Evolutionary conservation across 208 protist species (phyloP).

Genomic region (Herpetomonas muscarum): DNA sequence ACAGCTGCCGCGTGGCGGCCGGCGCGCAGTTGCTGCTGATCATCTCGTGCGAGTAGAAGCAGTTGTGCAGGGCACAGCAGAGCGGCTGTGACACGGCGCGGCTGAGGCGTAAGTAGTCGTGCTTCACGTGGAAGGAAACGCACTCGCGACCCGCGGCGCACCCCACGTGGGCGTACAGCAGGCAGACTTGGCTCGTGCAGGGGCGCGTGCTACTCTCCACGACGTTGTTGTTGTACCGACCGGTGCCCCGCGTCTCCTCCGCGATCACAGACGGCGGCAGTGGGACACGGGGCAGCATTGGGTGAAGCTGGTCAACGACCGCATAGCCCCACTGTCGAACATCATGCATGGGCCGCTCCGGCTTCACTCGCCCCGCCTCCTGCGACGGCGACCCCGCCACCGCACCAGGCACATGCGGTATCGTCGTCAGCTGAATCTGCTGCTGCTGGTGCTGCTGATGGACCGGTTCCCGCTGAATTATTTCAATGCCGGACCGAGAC

Average conservation of each 20-base stretch:
- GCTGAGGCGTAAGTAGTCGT: slow-evolving; percentile 30
- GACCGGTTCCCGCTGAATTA: too few relatives aligned
- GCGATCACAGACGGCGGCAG: slow-evolving; percentile 35
- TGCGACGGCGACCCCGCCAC: too few relatives aligned
- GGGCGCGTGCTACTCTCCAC: slow-evolving; percentile 37
- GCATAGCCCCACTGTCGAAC: slow-evolving; percentile 44
- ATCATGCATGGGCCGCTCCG: slow-evolving; percentile 22
- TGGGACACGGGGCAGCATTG: slow-evolving; percentile 38
- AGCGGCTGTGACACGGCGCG: slow-evolving; percentile 27
- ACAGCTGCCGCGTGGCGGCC: slow-evolving; percentile 27
- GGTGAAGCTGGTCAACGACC: slow-evolving; percentile 39
- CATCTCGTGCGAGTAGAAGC: slow-evolving; percentile 60
- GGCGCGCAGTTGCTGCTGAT: slow-evolving; percentile 23
- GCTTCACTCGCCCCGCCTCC: background rate
- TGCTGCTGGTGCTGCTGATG: too few relatives aligned
- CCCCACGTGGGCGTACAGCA: slow-evolving; percentile 24
- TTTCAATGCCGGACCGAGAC: too few relatives aligned
- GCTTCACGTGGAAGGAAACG: slow-evolving; percentile 37
- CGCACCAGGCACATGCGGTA: too few relatives aligned
- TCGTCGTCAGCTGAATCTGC: too few relatives aligned
- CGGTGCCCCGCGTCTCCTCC: slow-evolving; percentile 33
- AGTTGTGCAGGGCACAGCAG: slow-evolving; percentile 55
- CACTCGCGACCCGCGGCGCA: slow-evolving; percentile 30
- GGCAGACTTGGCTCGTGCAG: slow-evolving; percentile 43
- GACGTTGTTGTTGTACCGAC: slow-evolving; percentile 51